Conservation (phyloP, 805 yeast species). For the Barnettozyma sp. region DNA sequence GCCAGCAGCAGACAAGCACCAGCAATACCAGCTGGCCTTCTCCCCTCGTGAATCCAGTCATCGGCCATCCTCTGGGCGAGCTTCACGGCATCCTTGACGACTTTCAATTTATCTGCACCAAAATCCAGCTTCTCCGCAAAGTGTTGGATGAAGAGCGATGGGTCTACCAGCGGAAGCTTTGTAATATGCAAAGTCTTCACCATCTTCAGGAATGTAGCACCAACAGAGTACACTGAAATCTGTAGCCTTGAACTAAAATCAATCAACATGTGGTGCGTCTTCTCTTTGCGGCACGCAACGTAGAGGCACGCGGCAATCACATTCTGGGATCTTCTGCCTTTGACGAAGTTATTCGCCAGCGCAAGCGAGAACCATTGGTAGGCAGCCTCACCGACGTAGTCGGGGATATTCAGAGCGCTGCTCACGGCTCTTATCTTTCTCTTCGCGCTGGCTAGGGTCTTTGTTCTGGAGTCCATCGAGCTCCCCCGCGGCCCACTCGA, state of each 20-base stretch:
- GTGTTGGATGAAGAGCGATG: constrained; percentile 87
- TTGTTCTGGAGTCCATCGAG: constrained; percentile 81
- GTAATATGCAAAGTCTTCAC: constrained; percentile 79
- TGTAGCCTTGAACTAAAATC: constrained; percentile 89
- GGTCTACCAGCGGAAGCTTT: constrained; percentile 83
- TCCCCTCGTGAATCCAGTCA: constrained; percentile 95
- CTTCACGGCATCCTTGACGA: constrained; percentile 79
- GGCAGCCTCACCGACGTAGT: constrained; percentile 79
- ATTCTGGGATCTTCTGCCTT: constrained; percentile 94
- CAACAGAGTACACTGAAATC: constrained; percentile 88
- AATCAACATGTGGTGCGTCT: constrained; percentile 91
- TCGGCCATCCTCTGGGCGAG: constrained; percentile 85
- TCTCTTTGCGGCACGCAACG: constrained; percentile 86
- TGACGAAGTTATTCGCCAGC: constrained; percentile 81
- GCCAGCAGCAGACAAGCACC: constrained; percentile 94
- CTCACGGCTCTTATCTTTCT: constrained; percentile 77
- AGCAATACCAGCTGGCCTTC: constrained; percentile 97
- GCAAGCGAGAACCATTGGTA: constrained; percentile 87
- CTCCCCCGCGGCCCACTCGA: constrained; percentile 61
- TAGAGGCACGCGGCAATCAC: constrained; percentile 93
- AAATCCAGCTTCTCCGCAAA: constrained; percentile 84
- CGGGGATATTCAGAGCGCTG: constrained; percentile 70
- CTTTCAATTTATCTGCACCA: constrained; percentile 65
- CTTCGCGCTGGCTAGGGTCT: constrained; percentile 79
- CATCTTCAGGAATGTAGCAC: constrained; percentile 91